Evolutionary conservation across 2,329 filamentous ascomycete species (phyloP).

Genomic region (Cladobotryum mycophilum): DNA sequence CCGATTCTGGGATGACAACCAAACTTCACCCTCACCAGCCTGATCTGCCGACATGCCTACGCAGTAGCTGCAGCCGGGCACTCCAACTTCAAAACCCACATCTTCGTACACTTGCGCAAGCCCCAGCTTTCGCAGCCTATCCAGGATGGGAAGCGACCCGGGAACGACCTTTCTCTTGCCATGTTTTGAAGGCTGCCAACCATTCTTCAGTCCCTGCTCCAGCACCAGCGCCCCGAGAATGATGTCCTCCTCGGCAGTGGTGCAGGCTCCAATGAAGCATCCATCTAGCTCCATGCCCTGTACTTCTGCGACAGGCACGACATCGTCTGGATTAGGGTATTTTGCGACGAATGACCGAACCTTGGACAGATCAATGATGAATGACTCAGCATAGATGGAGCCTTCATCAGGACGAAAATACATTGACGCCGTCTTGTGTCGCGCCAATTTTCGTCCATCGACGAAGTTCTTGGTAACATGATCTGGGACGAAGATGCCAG

Average conservation of each 20-base stretch:
- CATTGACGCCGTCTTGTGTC: slow-evolving; percentile 23
- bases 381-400: slow-evolving; percentile 28
- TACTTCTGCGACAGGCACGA: slow-evolving; percentile 30
- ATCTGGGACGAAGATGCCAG: slow-evolving; percentile 34
- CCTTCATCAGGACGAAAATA: slow-evolving; percentile 34
- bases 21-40: slow-evolving; percentile 33
- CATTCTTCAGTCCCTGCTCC: slow-evolving; percentile 28
- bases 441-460: slow-evolving; percentile 21
- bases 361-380: slow-evolving; percentile 31
- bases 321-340: slow-evolving; percentile 37
- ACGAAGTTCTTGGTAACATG: slow-evolving; percentile 29
- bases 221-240: slow-evolving; percentile 35
- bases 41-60: slow-evolving; percentile 37
- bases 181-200: slow-evolving; percentile 19
- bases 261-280: slow-evolving; percentile 40
- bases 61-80: slow-evolving; percentile 38
- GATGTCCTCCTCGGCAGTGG: slow-evolving; percentile 37
- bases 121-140: slow-evolving; percentile 25
- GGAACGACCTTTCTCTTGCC: slow-evolving; percentile 35
- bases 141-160: slow-evolving; percentile 31
- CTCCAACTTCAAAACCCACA: slow-evolving; percentile 34
- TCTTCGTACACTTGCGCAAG: slow-evolving; percentile 31
- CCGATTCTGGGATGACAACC: slow-evolving; percentile 37
- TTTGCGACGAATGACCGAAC: slow-evolving; percentile 32
- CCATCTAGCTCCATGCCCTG: slow-evolving; percentile 30